A percentile compares a stretch with the other conserved stretches of the same genome.
Evolutionary conservation across 805 yeast genomes (phyloP).

Genomic region (Cyberlindnera mississippiensis): DNA sequence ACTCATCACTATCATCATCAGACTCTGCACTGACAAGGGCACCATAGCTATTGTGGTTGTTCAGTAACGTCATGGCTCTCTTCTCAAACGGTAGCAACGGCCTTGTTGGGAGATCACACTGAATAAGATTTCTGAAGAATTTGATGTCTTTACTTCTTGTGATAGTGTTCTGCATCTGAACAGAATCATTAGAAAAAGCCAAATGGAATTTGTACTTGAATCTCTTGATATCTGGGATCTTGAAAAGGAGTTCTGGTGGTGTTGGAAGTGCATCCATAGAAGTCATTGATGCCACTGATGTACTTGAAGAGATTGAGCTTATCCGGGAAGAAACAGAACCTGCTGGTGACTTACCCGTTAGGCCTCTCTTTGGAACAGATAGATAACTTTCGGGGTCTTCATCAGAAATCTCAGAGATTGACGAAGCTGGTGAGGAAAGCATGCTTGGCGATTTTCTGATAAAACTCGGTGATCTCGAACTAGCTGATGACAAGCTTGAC

Average conservation of each 20-base stretch:
- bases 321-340: constrained; percentile 7
- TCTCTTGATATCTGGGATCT: constrained; percentile 42
- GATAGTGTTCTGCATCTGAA: constrained; percentile 26
- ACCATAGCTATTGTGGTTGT: constrained; percentile 1
- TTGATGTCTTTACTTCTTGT: constrained; percentile 25
- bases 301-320: constrained; percentile 4
- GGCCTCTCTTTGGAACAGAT: constrained; percentile 2
- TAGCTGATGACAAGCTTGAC: constrained; percentile 8
- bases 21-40: constrained; percentile 2
- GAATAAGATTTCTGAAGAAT: constrained; percentile 3
- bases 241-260: constrained; percentile 43
- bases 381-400: constrained; percentile 15
- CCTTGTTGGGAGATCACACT: constrained; percentile 1
- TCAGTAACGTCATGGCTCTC: constrained; percentile 1
- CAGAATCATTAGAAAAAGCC: constrained; percentile 38
- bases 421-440: constrained; percentile 19
- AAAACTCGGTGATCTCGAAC: constrained; percentile 12
- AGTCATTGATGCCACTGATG: constrained; percentile 6
- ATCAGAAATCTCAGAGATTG: constrained; percentile 24
- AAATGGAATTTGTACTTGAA: constrained; percentile 47
- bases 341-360: constrained; percentile 3
- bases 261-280: constrained; percentile 28
- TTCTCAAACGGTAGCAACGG: constrained; percentile 19
- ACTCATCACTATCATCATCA: constrained; percentile 18
- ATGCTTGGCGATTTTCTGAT: constrained; percentile 12